phyloP scores from a whole-genome alignment of 148 eudicot genomes.

The Chenopodium quinoa region DNA sequence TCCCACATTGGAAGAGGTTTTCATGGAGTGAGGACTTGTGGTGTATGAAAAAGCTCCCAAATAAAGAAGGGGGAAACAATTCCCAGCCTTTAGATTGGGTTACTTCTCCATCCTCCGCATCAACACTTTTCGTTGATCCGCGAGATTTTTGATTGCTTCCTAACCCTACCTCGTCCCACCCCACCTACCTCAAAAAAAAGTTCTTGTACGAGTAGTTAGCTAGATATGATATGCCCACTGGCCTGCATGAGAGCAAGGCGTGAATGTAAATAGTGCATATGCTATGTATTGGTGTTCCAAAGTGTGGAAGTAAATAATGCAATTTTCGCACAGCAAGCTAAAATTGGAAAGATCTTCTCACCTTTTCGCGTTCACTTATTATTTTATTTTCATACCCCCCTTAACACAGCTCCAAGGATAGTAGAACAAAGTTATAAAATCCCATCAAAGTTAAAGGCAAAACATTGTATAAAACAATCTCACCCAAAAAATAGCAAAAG shows the following conservation, averaged over 20 bases:
- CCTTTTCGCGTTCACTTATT: too few relatives aligned
- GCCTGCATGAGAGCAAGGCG: neutral
- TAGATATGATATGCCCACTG: neutral
- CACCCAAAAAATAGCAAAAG: too few relatives aligned
- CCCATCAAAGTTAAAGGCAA: too few relatives aligned
- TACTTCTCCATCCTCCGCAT: slow-evolving; percentile 28
- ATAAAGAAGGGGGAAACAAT: slow-evolving; percentile 17
- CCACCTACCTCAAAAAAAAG: neutral
- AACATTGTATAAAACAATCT: too few relatives aligned
- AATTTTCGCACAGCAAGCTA: neutral
- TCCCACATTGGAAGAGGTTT: slow-evolving; percentile 78
- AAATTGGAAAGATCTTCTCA: neutral
- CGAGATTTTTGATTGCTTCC: slow-evolving; percentile 46
- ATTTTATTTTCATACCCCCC: too few relatives aligned
- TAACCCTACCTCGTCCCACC: neutral
- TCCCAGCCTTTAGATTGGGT: slow-evolving; percentile 44
- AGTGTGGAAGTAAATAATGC: slow-evolving; percentile 19
- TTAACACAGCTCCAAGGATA: too few relatives aligned
- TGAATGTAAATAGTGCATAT: slow-evolving; percentile 12
- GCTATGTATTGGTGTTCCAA: slow-evolving; percentile 9
- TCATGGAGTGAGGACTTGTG: slow-evolving; percentile 83
- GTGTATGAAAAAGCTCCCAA: slow-evolving; percentile 65
- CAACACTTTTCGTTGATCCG: slow-evolving; percentile 61
- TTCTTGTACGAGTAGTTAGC: neutral
- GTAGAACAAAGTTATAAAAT: too few relatives aligned